phyloP scores from a whole-genome alignment of 345 rosid genomes.

The Diplotaxis tenuifolia region DNA sequence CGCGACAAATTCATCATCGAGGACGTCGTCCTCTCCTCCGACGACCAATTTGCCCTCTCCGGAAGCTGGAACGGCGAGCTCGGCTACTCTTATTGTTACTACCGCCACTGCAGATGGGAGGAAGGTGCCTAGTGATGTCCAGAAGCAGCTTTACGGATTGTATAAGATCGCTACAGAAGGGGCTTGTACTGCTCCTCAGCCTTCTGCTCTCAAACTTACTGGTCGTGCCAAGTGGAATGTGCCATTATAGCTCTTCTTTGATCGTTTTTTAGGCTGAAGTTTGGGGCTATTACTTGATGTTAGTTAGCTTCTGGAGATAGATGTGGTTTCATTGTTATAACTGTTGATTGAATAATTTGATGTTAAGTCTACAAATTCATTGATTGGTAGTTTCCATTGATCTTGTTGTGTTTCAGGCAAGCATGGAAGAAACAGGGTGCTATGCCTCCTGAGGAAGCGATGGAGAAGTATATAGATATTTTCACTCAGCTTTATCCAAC shows the following conservation, averaged over 20 bases:
- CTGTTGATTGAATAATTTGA: too few species aligned
- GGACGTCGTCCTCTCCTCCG: too few species aligned
- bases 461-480: conserved; percentile 80
- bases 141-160: conserved; percentile 63
- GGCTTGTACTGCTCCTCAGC: conserved; percentile 81
- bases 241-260: too few species aligned
- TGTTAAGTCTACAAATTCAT: neutral
- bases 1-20: too few species aligned
- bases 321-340: conserved; percentile 1
- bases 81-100: conserved; percentile 60
- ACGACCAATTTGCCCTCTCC: too few species aligned
- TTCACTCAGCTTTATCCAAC: conserved; percentile 78
- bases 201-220: conserved; percentile 83
- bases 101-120: neutral
- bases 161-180: conserved; percentile 81
- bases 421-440: conserved; percentile 96
- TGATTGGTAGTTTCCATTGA: neutral
- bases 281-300: neutral
- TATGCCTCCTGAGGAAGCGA: conserved; percentile 96
- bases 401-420: conserved; percentile 52
- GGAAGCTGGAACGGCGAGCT: too few species aligned
- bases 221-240: conserved; percentile 94
- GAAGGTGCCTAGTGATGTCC: neutral
- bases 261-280: too few species aligned
- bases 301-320: neutral